Evolutionary conservation across 768 basidiomycete genomes (phyloP).

Genomic region (Phanerodontia chrysosporium): DNA sequence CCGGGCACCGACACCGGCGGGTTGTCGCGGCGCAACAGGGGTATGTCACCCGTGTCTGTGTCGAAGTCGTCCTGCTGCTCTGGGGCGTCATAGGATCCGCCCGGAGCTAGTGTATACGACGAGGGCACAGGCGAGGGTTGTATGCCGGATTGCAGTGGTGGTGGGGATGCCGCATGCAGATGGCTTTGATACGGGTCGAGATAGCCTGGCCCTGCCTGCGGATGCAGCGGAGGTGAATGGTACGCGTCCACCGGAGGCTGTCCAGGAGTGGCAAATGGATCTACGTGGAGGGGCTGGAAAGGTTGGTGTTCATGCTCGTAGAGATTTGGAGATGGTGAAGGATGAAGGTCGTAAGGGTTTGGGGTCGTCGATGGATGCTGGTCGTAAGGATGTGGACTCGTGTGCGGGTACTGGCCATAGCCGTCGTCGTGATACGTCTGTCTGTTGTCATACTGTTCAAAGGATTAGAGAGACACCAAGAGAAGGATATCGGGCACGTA

Average conservation of each 20-base stretch:
- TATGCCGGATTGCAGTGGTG: neutral
- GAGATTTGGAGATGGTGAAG: conserved; percentile 20
- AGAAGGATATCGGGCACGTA: conserved; percentile 18
- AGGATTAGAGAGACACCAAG: neutral
- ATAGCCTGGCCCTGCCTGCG: conserved; percentile 15
- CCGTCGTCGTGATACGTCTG: conserved; percentile 69
- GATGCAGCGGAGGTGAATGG: conserved; percentile 22
- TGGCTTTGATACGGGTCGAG: conserved; percentile 14
- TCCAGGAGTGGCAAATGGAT: conserved; percentile 38
- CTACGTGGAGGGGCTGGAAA: conserved; percentile 32
- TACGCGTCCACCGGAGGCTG: conserved; percentile 13
- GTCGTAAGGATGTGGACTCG: conserved; percentile 22
- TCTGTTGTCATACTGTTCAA: conserved; percentile 53
- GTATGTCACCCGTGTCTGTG: conserved; percentile 54
- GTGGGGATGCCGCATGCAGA: neutral
- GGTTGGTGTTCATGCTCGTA: conserved; percentile 33
- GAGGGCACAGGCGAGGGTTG: conserved; percentile 11
- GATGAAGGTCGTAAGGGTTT: conserved; percentile 25
- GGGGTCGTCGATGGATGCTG: conserved; percentile 16
- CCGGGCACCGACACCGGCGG: conserved; percentile 36
- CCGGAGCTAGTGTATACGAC: conserved; percentile 40
- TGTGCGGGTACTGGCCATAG: conserved; percentile 44
- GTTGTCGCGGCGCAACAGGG: conserved; percentile 41
- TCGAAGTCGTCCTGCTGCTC: conserved; percentile 42
- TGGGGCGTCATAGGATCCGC: conserved; percentile 14